A percentile compares a stretch with the other conserved stretches of the same genome.
Conservation (phyloP, 352 stramenopile species). For the Phytopythium helicoides region DNA sequence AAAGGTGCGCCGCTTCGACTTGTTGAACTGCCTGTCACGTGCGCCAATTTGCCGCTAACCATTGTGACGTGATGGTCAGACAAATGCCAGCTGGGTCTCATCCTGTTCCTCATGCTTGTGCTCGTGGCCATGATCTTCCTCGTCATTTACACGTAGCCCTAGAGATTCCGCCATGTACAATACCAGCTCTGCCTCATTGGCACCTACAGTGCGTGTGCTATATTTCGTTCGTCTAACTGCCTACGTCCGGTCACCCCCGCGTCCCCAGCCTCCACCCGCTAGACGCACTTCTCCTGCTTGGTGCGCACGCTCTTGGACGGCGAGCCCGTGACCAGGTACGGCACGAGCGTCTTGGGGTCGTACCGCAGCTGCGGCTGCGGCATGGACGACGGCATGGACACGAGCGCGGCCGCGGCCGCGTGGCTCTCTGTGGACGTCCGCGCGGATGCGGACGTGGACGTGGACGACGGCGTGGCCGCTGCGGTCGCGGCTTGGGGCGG, state of each 20-base stretch:
- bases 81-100: constrained; percentile 74
- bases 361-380: constrained; percentile 25
- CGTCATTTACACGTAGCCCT: constrained; percentile 76
- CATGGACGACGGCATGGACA: constrained; percentile 19
- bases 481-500: not conserved
- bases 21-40: too few species aligned
- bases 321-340: constrained; percentile 3
- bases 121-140: constrained; percentile 78
- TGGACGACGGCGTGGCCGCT: not conserved
- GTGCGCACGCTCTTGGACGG: constrained; percentile 17
- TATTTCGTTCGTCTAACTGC: not conserved
- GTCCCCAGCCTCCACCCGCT: not conserved
- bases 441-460: constrained; percentile 4
- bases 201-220: not conserved
- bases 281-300: constrained; percentile 32
- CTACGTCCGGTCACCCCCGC: not conserved
- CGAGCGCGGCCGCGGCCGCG: constrained; percentile 40
- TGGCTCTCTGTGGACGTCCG: constrained; percentile 24
- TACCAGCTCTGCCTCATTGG: too few species aligned
- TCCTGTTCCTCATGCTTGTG: constrained; percentile 65
- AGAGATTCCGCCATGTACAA: not conserved
- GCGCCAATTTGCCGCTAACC: not conserved
- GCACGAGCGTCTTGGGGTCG: constrained; percentile 12
- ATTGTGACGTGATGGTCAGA: constrained; percentile 22
- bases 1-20: constrained; percentile 45